Evolutionary conservation across 2,329 filamentous ascomycete species (phyloP).

Genomic region (Ceratocystis cubensis): DNA sequence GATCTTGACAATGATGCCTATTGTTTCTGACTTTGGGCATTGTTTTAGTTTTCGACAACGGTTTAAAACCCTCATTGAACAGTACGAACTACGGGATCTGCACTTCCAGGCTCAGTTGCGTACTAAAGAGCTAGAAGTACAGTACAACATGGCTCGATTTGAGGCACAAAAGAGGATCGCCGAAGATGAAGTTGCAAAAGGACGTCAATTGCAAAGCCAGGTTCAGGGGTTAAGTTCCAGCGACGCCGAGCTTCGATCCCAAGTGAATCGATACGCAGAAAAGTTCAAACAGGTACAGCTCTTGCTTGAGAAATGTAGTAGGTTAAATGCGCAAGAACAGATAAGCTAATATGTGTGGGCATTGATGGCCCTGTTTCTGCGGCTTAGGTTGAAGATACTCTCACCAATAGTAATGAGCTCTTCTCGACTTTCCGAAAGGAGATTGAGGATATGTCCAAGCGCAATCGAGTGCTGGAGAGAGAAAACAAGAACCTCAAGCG

Average conservation of each 20-base stretch:
- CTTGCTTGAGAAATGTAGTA: conserved; percentile 19
- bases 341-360: conserved; percentile 12
- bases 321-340: conserved; percentile 3
- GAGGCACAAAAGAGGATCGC: conserved; percentile 84
- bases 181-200: conserved; percentile 66
- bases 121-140: conserved; percentile 90
- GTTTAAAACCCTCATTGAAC: conserved; percentile 93
- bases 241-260: conserved; percentile 81
- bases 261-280: conserved; percentile 96
- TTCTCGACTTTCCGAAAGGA: conserved; percentile 96
- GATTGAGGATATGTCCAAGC: conserved; percentile 99
- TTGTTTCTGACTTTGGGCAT: conserved; percentile 20
- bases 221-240: conserved; percentile 94
- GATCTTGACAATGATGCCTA: neutral
- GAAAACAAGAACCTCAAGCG: conserved; percentile 84
- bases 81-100: conserved; percentile 88
- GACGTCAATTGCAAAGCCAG: conserved; percentile 76
- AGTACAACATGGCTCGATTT: conserved; percentile 75
- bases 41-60: conserved; percentile 58
- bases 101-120: conserved; percentile 88
- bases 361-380: neutral
- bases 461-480: conserved; percentile 91
- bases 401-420: conserved; percentile 96
- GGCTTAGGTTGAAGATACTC: conserved; percentile 81
- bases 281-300: conserved; percentile 93